Evolutionary conservation across 2,329 filamentous ascomycete species (phyloP).

Genomic region (Colletotrichum nymphaeae): DNA sequence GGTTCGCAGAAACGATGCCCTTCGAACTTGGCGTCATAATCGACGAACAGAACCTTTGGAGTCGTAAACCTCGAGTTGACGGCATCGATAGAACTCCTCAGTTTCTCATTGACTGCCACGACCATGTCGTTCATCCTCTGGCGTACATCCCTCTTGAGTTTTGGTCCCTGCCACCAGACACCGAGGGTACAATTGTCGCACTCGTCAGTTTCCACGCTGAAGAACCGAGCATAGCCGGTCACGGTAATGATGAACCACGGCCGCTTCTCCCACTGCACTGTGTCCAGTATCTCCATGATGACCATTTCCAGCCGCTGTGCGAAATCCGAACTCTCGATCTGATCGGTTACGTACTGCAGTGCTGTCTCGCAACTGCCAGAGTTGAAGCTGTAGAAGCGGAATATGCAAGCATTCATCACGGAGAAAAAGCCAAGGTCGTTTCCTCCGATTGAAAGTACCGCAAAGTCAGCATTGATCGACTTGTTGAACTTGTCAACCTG

Average conservation of each 20-base stretch:
- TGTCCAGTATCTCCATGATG: conserved; percentile 57
- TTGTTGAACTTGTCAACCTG: conserved; percentile 56
- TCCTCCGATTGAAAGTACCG: conserved; percentile 58
- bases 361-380: conserved; percentile 57
- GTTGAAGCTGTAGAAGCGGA: conserved; percentile 61
- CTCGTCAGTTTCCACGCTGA: conserved; percentile 54
- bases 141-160: conserved; percentile 52
- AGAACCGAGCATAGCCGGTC: conserved; percentile 61
- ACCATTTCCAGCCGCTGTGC: conserved; percentile 51
- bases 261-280: conserved; percentile 56
- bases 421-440: conserved; percentile 63
- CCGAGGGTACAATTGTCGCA: conserved; percentile 58
- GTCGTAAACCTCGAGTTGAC: conserved; percentile 51
- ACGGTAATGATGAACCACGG: conserved; percentile 56
- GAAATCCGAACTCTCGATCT: conserved; percentile 49
- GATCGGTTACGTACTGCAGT: conserved; percentile 47
- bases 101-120: conserved; percentile 52
- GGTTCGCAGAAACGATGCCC: conserved; percentile 58
- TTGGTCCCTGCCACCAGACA: conserved; percentile 57
- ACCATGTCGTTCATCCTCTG: conserved; percentile 58
- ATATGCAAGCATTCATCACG: conserved; percentile 62
- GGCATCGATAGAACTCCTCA: conserved; percentile 46
- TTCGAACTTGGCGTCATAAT: conserved; percentile 56
- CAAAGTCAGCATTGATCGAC: conserved; percentile 52
- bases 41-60: conserved; percentile 55